Evolutionary conservation across 2,329 filamentous ascomycete genomes (phyloP), one percentile per base, ranked within the genome.

Genomic region (Fusarium sp.): DNA sequence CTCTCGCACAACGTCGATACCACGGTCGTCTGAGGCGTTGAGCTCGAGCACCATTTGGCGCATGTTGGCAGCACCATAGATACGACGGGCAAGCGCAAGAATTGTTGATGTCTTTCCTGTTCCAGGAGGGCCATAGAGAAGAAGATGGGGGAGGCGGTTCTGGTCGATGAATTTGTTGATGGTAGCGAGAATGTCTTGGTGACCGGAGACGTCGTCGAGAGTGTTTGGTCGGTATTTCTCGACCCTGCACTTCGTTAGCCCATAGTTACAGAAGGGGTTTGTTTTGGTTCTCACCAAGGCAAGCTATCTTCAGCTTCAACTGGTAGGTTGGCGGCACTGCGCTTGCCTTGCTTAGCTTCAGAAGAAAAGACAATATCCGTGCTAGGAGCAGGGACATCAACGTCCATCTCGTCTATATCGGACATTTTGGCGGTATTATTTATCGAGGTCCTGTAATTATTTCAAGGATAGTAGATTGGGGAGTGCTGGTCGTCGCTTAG

Each of bases 81-180:
- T 98, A 65, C 93, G 90, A 56, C 96, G 89, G 34, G 96, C 94
- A 44, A 99, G 90, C 0, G 96, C 96, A 42, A 99, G 89, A 68
- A 98, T 93, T 3, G 96, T 99, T 8, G 95, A 98, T 0, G 96
- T 99, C 84, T 99, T 99, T 75, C 96, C 96, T 0, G 96, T 99
- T 65, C 96, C 96, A 0, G 96, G 96, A 7, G 96, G 96, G 0
- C 96, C 96, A 78, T 99, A 99, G 66, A 99, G 92, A 18, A 99
- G 91, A 42, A 99, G 91, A 84, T 99, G 96, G 10, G 96, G 96
- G 56, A 99, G 87, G 73, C 94, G 90, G 82, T 99, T 98, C 61
- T 93, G 88, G 78, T 98, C 94, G 78, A 99, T 89, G 76, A 99
- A 99, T 79, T 94, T 96, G 86, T 98, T 98, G 83, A 99, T 97